These are phyloP conservation scores for Aspergillus hancockii DNA, from an alignment of 495 filamentous ascomycete species.

Conservation along the genomic window DNA sequence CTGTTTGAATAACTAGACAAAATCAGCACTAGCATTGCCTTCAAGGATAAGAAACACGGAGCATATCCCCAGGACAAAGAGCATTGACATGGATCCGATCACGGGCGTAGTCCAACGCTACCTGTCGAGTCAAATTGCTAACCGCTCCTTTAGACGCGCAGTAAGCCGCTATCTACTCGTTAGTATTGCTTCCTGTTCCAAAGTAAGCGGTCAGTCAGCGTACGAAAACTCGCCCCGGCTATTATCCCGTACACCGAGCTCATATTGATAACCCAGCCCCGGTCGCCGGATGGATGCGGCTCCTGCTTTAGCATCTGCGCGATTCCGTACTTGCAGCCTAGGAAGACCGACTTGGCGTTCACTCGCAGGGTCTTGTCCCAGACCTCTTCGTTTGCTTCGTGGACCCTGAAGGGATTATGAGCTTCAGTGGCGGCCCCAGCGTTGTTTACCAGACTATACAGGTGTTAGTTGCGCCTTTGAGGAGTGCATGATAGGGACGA, in stretches of 20 bases:
- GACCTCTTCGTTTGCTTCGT: conserved; percentile 34
- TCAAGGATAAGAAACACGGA: conserved; percentile 17
- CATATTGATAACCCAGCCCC: conserved; percentile 58
- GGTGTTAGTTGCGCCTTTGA: neutral
- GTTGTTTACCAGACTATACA: conserved; percentile 51
- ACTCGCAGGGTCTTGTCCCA: conserved; percentile 45
- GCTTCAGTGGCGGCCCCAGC: conserved; percentile 41
- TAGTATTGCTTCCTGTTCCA: neutral
- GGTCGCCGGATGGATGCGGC: conserved; percentile 36
- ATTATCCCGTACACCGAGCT: conserved; percentile 46
- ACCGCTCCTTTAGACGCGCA: conserved; percentile 52
- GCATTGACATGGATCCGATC: conserved; percentile 56
- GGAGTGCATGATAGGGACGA: neutral
- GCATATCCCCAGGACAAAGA: conserved; percentile 53
- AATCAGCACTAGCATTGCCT: neutral
- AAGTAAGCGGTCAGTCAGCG: neutral
- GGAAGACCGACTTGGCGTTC: conserved; percentile 47
- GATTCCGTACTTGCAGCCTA: conserved; percentile 50
- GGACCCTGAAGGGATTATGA: conserved; percentile 21
- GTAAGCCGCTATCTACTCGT: conserved; percentile 37
- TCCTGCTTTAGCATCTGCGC: conserved; percentile 54
- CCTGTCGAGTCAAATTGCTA: conserved; percentile 43
- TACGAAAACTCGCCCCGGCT: conserved; percentile 17
- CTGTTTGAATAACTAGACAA: conserved; percentile 26
- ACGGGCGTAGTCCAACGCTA: conserved; percentile 50